A percentile compares a stretch with the other conserved stretches of the same genome.
phyloP scores from a whole-genome alignment of 306 rosid species.

The Gynostemma pentaphyllum region DNA sequence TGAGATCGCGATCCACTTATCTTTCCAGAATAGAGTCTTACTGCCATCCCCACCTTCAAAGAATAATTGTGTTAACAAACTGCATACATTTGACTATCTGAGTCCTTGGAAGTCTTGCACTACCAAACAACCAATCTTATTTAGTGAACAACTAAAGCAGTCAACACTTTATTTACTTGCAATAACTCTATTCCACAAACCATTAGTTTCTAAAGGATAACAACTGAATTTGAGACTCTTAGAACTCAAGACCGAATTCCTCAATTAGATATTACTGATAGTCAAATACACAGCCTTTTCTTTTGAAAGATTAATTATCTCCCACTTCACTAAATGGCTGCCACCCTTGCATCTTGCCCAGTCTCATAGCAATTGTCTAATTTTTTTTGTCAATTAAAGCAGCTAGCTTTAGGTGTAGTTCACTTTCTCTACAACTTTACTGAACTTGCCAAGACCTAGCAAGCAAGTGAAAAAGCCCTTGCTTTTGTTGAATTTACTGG shows the following conservation, averaged over 20 bases:
- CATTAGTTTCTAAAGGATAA: neutral
- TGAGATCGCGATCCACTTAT: neutral
- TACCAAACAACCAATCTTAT: neutral
- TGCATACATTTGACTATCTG: neutral
- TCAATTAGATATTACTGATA: neutral
- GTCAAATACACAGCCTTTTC: neutral
- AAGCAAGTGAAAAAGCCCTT: no score
- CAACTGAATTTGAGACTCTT: neutral
- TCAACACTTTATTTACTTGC: neutral
- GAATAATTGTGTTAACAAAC: neutral
- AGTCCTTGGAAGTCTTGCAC: neutral
- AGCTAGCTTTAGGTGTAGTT: constrained; percentile 1
- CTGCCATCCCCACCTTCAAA: neutral
- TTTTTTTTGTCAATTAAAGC: neutral
- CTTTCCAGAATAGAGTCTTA: neutral
- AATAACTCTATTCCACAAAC: neutral
- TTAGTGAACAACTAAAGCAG: neutral
- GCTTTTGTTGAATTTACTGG: no score
- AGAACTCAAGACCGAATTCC: neutral
- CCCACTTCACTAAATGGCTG: neutral
- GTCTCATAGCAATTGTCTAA: neutral
- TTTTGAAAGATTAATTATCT: neutral
- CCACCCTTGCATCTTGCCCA: neutral
- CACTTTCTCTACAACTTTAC: no score
- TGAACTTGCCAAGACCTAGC: no score